Conservation (phyloP, 108 stramenopile genomes). For the Epithemia pelagica region DNA sequence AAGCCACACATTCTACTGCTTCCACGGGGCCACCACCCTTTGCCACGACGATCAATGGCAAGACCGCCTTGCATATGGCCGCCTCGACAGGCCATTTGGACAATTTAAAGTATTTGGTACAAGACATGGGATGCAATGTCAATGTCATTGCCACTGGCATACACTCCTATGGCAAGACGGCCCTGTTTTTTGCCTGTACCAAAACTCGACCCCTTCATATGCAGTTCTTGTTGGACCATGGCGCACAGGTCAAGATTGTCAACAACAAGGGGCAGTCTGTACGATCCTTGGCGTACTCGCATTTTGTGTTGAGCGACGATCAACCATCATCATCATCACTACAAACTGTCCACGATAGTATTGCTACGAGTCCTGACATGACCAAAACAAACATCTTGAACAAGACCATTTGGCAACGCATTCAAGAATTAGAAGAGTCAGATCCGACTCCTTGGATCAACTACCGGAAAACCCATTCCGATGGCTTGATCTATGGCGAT, state of each 20-base stretch:
- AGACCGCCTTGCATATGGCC: conserved; percentile 64
- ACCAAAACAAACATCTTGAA: no score
- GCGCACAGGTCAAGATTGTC: conserved; percentile 57
- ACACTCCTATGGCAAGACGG: conserved; percentile 72
- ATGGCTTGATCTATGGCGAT: conserved; percentile 65
- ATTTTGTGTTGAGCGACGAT: no score
- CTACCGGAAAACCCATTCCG: conserved; percentile 54
- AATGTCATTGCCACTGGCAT: conserved; percentile 43
- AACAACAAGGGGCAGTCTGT: conserved; percentile 86
- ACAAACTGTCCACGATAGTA: conserved; percentile 3
- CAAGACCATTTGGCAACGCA: conserved; percentile 1
- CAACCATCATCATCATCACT: no score
- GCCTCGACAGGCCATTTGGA: conserved; percentile 62
- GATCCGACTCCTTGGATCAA: conserved; percentile 20
- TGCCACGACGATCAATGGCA: conserved; percentile 28
- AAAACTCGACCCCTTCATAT: conserved; percentile 56
- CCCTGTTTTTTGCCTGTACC: conserved; percentile 77
- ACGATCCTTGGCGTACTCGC: conserved; percentile 44
- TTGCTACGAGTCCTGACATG: neutral
- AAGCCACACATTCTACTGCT: no score
- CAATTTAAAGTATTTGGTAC: conserved; percentile 43
- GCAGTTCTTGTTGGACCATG: conserved; percentile 27
- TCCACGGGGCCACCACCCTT: no score
- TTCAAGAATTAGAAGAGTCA: neutral
- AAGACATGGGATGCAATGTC: conserved; percentile 35